Base-by-base conservation (phyloP, 768 basidiomycete genomes). In the Porphyrellus cyaneotinctus region DNA sequence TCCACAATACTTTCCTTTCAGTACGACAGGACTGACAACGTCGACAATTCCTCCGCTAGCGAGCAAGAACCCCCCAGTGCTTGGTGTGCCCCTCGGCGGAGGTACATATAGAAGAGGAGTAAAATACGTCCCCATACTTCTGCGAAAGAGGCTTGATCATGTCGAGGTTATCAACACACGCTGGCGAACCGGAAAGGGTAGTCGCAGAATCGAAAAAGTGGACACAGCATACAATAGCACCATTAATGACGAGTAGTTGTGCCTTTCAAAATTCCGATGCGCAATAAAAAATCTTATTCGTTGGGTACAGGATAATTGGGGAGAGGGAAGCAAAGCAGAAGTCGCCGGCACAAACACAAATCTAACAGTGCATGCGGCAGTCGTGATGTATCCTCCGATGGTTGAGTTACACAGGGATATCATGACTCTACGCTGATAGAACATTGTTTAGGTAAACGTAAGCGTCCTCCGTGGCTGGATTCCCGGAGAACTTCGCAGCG, bases 161-260 rank as follows among this genome's bases (percentile, higher is more conserved):
- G 83, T 87, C 0, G 87, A 89, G 31, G 79, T 81, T 14, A 78
- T 80, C 22, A 95, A 97, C 64, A 83, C 83, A 61, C 78, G 87
- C 49, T 97, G 89, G 88, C 75, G 85, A 54, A 62, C 76, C 17
- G 87, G 87, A 12, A 84, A 84, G 62, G 86, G 82, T 1, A 70
- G 74, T 41, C 74, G 79, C 54, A 74, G 69, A 58, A 70, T 70
- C 14, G 76, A 71, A 54, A 70, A 60, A 54, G 66, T 63, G 56
- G 66, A 60, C 18, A 54, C 36, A 3, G 31, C 35, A 37, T 2
- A 17, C 12, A 36, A 18, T 14, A 20, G 15, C 22, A 49, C 47
- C 8, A 32, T 31, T 6, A 30, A 43, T 47, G 58, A 56, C 30
- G 51, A 58, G 18, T 51, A 62, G 36, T 13, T 10, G 3, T 48